Conservation (phyloP, 2,329 filamentous ascomycete species). For the Metarhizium robertsii region DNA sequence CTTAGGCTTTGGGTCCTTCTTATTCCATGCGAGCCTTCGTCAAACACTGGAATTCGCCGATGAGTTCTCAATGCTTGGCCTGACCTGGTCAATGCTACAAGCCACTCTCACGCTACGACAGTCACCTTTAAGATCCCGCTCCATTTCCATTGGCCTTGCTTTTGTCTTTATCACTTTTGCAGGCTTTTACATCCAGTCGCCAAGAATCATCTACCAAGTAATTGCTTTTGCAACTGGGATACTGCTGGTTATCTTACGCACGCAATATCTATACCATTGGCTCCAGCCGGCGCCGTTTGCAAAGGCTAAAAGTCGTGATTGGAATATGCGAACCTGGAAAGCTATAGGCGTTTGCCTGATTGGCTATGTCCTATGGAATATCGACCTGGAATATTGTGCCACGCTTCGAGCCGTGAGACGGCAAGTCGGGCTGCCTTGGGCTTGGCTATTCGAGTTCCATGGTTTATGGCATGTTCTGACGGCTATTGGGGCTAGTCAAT, state of each 20-base stretch:
- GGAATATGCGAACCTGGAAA: background rate
- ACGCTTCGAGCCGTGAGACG: slow-evolving; percentile 35
- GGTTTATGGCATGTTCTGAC: slow-evolving; percentile 60
- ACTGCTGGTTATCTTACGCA: slow-evolving; percentile 29
- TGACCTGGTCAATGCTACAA: slow-evolving; percentile 42
- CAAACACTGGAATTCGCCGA: slow-evolving; percentile 37
- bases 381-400: slow-evolving; percentile 26
- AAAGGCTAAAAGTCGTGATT: background rate
- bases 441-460: slow-evolving; percentile 48
- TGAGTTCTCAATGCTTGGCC: slow-evolving; percentile 49
- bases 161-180: slow-evolving; percentile 4
- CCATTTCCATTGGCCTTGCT: slow-evolving; percentile 28
- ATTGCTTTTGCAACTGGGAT: slow-evolving; percentile 40
- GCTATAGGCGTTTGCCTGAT: background rate
- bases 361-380: slow-evolving; percentile 11
- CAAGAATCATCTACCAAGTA: slow-evolving; percentile 33
- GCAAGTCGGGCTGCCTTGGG: slow-evolving; percentile 42
- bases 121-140: slow-evolving; percentile 17
- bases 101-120: slow-evolving; percentile 36
- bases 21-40: slow-evolving; percentile 36
- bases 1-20: slow-evolving; percentile 32
- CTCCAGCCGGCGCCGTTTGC: background rate
- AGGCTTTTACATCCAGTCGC: slow-evolving; percentile 31
- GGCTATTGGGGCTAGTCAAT: slow-evolving; percentile 39
- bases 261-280: background rate